phyloP scores from a whole-genome alignment of 2,329 filamentous ascomycete species.

The Magnaporthiopsis incrustans region DNA sequence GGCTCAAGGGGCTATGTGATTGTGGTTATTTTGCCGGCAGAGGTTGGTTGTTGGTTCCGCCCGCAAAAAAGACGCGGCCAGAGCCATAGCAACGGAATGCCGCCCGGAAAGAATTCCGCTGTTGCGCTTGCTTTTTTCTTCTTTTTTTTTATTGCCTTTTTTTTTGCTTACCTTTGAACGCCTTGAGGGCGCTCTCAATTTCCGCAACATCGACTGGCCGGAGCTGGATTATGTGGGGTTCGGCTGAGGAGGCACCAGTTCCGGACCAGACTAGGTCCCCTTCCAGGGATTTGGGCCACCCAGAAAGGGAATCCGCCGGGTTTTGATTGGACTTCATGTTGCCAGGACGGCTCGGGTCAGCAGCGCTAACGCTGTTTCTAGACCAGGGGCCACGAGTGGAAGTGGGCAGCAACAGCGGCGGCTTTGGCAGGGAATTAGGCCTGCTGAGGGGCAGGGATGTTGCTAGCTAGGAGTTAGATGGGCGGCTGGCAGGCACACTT shows the following conservation, averaged over 20 bases:
- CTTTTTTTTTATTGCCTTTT: too few relatives aligned
- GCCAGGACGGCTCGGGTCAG: not conserved
- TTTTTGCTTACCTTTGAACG: constrained; percentile 19
- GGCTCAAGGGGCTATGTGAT: not conserved
- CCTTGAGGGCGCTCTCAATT: constrained; percentile 17
- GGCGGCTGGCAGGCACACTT: not conserved
- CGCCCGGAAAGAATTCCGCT: not conserved
- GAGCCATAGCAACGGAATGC: not conserved
- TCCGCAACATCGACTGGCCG: constrained; percentile 13
- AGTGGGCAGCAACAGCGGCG: not conserved
- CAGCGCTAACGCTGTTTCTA: not conserved
- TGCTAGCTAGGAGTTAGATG: not conserved
- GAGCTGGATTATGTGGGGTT: constrained; percentile 12
- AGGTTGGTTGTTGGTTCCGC: not conserved
- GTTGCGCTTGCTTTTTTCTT: too few relatives aligned
- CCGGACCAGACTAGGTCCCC: constrained; percentile 5
- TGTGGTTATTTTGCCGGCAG: not conserved
- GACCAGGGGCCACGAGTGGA: not conserved
- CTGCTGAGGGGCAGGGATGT: too few relatives aligned
- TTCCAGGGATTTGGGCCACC: not conserved
- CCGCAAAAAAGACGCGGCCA: not conserved
- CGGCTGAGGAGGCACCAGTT: not conserved
- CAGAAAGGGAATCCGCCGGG: not conserved
- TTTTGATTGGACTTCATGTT: not conserved
- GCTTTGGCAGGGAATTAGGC: not conserved